Base-by-base conservation (phyloP, 805 yeast genomes). In the Starmerella bombicola region DNA sequence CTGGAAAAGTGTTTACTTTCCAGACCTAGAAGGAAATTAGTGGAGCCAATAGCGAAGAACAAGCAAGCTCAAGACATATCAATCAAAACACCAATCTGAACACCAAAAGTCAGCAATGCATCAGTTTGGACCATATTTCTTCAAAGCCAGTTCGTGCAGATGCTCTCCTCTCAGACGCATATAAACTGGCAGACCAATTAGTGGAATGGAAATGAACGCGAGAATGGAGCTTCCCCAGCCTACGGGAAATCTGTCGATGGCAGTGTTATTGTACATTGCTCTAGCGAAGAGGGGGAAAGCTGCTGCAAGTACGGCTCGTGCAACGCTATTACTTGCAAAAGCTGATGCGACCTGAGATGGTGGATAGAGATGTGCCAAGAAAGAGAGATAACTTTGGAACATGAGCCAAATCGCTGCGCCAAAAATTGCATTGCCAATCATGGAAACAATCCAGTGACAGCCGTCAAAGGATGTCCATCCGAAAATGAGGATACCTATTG, bases 221-320 rank as follows among this genome's bases (percentile, higher is more conserved):
- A 70, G 51, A 8, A 72, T 52, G 5, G 70, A 60, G 7, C 71
- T 62, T 2, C 79, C 79, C 77, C 76, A 74, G 2, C 67, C 80
- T 15, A 74, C 74, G 2, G 80, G 79, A 52, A 61, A 76, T 30
- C 63, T 66, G 2, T 58, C 36, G 15, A 29, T 54, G 4, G 55
- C 54, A 29, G 55, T 35, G 24, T 52, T 69, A 44, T 65, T 60
- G 55, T 69, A 79, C 70, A 78, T 67, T 20, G 70, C 69, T 28
- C 64, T 55, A 4, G 80, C 81, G 57, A 78, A 77, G 36, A 79
- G 62, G 33, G 80, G 79, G 62, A 75, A 74, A 2, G 69, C 69
- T 45, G 72, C 71, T 1, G 76, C 80, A 51, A 70, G 62, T 2
- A 59, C 58, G 3, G 72, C 62, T 42, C 80, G 65, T 43, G 66